A percentile compares a stretch with the other conserved stretches of the same genome.
These are phyloP conservation scores for Glaciozyma martinii DNA, from an alignment of 768 basidiomycete genomes.

Conservation along the genomic window DNA sequence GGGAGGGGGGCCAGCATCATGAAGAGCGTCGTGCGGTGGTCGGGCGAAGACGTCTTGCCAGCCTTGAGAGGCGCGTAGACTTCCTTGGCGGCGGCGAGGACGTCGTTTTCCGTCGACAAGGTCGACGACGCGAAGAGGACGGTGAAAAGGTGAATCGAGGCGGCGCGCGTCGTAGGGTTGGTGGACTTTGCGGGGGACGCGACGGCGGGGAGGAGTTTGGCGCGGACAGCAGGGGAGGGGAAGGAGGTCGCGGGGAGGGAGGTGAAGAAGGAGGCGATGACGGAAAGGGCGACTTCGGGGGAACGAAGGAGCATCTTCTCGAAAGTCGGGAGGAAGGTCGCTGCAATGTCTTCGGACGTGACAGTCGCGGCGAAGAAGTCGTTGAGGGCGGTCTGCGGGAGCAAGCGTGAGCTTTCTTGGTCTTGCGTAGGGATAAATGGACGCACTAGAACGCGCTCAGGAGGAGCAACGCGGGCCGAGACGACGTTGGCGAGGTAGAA, in stretches of 20 bases:
- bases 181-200: conserved; percentile 34
- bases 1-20: conserved; percentile 58
- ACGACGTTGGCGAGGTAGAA: conserved; percentile 57
- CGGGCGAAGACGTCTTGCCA: conserved; percentile 77
- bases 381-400: conserved; percentile 29
- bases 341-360: conserved; percentile 46
- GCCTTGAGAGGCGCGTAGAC: conserved; percentile 63
- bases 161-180: conserved; percentile 39
- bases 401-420: neutral
- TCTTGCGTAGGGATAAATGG: neutral
- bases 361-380: conserved; percentile 31
- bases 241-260: conserved; percentile 45
- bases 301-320: conserved; percentile 74
- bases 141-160: conserved; percentile 35
- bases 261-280: conserved; percentile 31
- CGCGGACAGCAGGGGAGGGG: conserved; percentile 50
- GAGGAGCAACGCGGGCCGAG: conserved; percentile 57
- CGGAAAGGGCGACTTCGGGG: conserved; percentile 62
- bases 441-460: conserved; percentile 50
- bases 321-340: conserved; percentile 56
- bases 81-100: conserved; percentile 49
- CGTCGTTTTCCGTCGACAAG: conserved; percentile 31
- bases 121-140: conserved; percentile 30
- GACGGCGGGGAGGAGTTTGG: conserved; percentile 36
- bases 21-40: conserved; percentile 74